Conservation (phyloP, 331 rosid genomes). For the Rhamnella rubrinervis region DNA sequence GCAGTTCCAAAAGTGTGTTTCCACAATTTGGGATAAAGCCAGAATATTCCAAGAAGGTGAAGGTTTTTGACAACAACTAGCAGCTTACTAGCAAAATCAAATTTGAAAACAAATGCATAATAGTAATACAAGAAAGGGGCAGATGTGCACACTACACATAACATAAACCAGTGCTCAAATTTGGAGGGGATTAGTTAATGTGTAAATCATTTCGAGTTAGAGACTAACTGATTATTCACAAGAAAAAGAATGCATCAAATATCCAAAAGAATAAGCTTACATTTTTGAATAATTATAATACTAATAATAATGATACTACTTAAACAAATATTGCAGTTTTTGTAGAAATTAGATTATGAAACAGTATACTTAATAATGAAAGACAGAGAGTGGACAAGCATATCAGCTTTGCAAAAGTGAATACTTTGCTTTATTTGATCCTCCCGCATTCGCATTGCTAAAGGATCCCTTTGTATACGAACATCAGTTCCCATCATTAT, state of each 20-base stretch:
- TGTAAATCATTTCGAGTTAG: not conserved
- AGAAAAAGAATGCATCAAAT: not conserved
- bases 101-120: not conserved
- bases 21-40: not conserved
- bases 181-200: not conserved
- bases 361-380: slow-evolving; percentile 14
- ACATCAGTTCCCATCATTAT: slow-evolving; percentile 97
- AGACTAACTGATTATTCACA: slow-evolving; percentile 2
- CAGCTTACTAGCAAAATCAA: not conserved
- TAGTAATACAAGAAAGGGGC: not conserved
- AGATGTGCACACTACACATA: not conserved
- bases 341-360: slow-evolving; percentile 9
- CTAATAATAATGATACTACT: not conserved
- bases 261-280: not conserved
- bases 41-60: not conserved
- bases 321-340: not conserved
- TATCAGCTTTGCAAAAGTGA: slow-evolving; percentile 31
- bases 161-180: not conserved
- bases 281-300: not conserved
- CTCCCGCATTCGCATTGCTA: slow-evolving; percentile 91
- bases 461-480: slow-evolving; percentile 85
- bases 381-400: slow-evolving; percentile 26
- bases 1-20: too few relatives aligned
- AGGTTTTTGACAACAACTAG: not conserved
- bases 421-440: slow-evolving; percentile 98